Percentiles rank a stretch among this genome's conserved stretches.
These are phyloP conservation scores for Xylariomycetidae sp. DNA, from an alignment of 2,329 filamentous ascomycete species.

Conservation along the genomic window DNA sequence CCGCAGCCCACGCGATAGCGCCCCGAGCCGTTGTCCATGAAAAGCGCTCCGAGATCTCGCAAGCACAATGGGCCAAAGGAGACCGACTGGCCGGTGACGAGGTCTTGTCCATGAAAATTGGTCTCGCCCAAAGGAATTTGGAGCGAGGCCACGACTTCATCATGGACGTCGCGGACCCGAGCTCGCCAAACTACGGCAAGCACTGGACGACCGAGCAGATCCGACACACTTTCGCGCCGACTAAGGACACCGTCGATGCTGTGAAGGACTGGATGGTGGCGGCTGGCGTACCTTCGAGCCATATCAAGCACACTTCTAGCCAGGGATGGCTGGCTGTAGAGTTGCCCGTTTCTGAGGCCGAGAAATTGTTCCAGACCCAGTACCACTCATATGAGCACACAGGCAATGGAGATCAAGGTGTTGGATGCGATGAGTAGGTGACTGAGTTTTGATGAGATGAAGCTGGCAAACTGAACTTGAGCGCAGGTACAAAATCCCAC, in stretches of 20 bases:
- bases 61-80: too few species aligned
- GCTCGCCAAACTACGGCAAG: slow-evolving; percentile 1
- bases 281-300: background rate
- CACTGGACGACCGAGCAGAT: slow-evolving; percentile 1
- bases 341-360: background rate
- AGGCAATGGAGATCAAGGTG: background rate
- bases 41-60: too few species aligned
- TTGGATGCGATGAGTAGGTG: background rate
- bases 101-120: background rate
- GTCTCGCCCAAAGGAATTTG: background rate
- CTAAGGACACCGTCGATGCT: background rate
- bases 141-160: background rate
- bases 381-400: background rate
- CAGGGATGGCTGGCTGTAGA: slow-evolving; percentile 1
- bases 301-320: background rate
- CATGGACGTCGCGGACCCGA: slow-evolving; percentile 1
- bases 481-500: too few species aligned
- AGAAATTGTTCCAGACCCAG: background rate
- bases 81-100: background rate
- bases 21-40: too few species aligned
- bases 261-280: background rate
- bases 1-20: too few species aligned
- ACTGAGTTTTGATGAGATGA: too few species aligned
- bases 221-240: background rate
- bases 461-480: too few species aligned